Base-by-base conservation (phyloP, 495 filamentous ascomycete genomes). In the Penicillium desertorum region DNA sequence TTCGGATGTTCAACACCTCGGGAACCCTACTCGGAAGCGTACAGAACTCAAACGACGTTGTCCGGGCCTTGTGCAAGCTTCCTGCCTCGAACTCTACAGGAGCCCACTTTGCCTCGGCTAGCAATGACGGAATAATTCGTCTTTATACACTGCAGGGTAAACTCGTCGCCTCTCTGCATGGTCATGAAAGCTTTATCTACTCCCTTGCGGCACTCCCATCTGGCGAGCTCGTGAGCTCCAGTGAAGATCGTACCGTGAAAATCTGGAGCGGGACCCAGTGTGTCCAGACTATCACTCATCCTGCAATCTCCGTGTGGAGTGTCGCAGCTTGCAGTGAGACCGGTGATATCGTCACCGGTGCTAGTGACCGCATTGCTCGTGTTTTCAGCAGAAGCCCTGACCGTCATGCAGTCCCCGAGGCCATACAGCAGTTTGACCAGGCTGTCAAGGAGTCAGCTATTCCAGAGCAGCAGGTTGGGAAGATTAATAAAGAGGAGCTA, bases 141-240 rank as follows among this genome's bases (percentile, higher is more conserved):
- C 74, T 96, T 9, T 98, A 91, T 85, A 92, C 86, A 19, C 60
- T 94, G 9, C 77, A 86, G 48, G 94, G 93, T 12, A 73, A 82
- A 30, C 77, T 88, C 52, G 79, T 95, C 5, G 85, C 81, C 19
- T 83, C 90, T 61, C 76, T 98, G 4, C 81, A 85, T 56, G 94
- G 93, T 4, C 95, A 98, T 64, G 92, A 96, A 54, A 94, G 85
- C 66, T 99, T 96, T 71, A 93, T 99, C 55, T 99, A 99, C 71
- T 89, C 90, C 20, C 76, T 99, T 12, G 84, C 86, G 25, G 72
- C 79, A 22, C 73, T 92, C 14, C 89, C 94, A 1, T 86, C 86
- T 0, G 93, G 92, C 6, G 92, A 96, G 62, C 75, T 99, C 17
- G 89, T 93, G 43, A 97, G 92, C 69, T 86, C 90, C 3, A 90